Evolutionary conservation across 371 early-diverging fungal genomes (phyloP), one percentile per base, ranked within the genome.

Genomic region (Syncephalastrum contaminatum): DNA sequence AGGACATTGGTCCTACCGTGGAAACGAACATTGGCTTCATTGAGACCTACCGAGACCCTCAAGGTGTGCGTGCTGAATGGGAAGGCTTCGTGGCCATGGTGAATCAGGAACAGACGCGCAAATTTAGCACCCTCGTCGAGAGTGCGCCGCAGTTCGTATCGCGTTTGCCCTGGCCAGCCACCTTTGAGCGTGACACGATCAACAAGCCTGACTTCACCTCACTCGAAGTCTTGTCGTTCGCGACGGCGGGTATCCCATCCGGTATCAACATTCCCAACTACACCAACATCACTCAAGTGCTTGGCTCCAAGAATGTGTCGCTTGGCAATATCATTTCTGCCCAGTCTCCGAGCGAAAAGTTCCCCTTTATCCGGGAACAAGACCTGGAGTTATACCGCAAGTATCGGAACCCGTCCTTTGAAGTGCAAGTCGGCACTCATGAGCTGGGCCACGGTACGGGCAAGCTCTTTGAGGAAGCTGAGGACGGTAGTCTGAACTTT

Each of bases 241-340:
- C 80, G 7, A 82, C 84, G 0, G 58, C 58, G 15, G 85, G 85
- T 51, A 53, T 70, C 14, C 84, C 87, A 8, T 79, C 81, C 3
- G 87, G 87, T 39, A 86, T 83, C 68, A 86, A 84, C 62, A 83
- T 84, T 41, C 86, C 86, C 54, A 86, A 86, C 63, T 83, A 81
- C 45, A 65, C 74, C 16, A 67, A 80, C 49, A 75, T 86, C 45
- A 82, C 84, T 15, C 72, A 77, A 62, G 65, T 64, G 3, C 55
- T 70, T 16, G 87, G 85, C 0, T 83, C 82, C 60, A 86, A 86
- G 65, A 86, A 86, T 47, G 87, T 86, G 3, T 83, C 84, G 2
- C 67, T 86, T 22, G 85, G 82, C 12, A 86, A 86, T 53, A 75
- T 86, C 2, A 58, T 84, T 48, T 78, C 72, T 19, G 84, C 84